These are phyloP conservation scores for Neurospora terricola DNA, from an alignment of 495 filamentous ascomycete genomes.

Conservation along the genomic window DNA sequence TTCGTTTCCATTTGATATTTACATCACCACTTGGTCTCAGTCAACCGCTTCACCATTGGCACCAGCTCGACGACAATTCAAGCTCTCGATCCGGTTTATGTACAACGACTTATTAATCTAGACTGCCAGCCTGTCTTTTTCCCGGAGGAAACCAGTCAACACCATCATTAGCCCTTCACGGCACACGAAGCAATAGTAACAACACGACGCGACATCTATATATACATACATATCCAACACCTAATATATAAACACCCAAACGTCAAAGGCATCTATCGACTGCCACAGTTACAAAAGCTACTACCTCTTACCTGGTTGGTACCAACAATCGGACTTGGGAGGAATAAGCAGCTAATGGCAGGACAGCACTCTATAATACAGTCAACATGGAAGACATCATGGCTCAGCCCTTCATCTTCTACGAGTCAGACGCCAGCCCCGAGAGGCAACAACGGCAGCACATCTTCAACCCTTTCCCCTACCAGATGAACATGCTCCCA, in stretches of 20 bases:
- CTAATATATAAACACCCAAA: constrained; percentile 31
- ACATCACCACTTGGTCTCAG: constrained; percentile 10
- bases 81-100: constrained; percentile 23
- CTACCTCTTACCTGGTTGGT: constrained; percentile 17
- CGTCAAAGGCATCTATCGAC: constrained; percentile 9
- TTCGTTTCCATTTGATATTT: constrained; percentile 34
- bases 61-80: constrained; percentile 7
- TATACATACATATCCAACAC: constrained; percentile 30
- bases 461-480: constrained; percentile 57
- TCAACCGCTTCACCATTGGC: constrained; percentile 1
- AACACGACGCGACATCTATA: constrained; percentile 33
- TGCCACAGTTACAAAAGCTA: constrained; percentile 5
- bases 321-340: constrained; percentile 8
- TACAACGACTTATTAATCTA: constrained; percentile 32
- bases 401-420: constrained; percentile 86
- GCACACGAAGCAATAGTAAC: constrained; percentile 14
- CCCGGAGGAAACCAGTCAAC: constrained; percentile 28
- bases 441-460: constrained; percentile 81
- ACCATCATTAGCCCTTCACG: constrained; percentile 42
- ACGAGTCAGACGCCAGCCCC: constrained; percentile 64
- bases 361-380: background rate
- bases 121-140: constrained; percentile 41
- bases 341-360: constrained; percentile 7
- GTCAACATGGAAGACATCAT: constrained; percentile 36
- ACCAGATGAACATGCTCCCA: constrained; percentile 41